Conservation (phyloP, 1,139 yeast genomes). For the Pichia sp. region DNA sequence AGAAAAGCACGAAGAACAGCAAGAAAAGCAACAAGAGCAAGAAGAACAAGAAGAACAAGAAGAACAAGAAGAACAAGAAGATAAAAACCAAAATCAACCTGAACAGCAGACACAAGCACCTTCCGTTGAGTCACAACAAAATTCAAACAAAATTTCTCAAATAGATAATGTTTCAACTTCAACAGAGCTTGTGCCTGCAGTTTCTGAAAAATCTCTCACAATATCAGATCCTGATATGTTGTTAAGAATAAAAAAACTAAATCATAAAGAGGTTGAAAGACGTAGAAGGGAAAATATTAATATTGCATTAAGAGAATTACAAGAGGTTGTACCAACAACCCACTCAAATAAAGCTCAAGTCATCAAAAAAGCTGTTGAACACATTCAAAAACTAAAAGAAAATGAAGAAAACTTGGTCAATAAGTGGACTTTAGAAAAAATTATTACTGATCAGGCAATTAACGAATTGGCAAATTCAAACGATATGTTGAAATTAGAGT, state of each 20-base stretch:
- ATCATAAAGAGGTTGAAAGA: constrained; percentile 96
- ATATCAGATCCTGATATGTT: constrained; percentile 72
- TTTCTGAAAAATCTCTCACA: constrained; percentile 30
- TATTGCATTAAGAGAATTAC: constrained; percentile 78
- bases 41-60: not conserved
- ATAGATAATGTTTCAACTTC: not conserved
- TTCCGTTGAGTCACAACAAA: not conserved
- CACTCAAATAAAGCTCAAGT: constrained; percentile 92
- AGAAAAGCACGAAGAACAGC: not conserved
- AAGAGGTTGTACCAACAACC: constrained; percentile 75
- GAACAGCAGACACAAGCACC: not conserved
- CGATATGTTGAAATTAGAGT: constrained; percentile 71
- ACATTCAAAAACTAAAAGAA: constrained; percentile 80
- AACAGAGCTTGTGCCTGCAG: not conserved
- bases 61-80: not conserved
- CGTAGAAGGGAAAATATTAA: constrained; percentile 92
- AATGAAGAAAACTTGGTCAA: constrained; percentile 83
- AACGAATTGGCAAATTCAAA: constrained; percentile 71
- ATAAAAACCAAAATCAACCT: not conserved
- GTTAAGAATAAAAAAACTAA: constrained; percentile 78
- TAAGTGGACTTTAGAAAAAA: constrained; percentile 89
- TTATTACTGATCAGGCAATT: constrained; percentile 86
- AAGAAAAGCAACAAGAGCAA: not conserved
- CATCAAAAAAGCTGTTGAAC: constrained; percentile 80
- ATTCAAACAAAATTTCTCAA: not conserved